These are phyloP conservation scores for Pichia sp. DNA, from an alignment of 1,139 yeast species.

Conservation along the genomic window DNA sequence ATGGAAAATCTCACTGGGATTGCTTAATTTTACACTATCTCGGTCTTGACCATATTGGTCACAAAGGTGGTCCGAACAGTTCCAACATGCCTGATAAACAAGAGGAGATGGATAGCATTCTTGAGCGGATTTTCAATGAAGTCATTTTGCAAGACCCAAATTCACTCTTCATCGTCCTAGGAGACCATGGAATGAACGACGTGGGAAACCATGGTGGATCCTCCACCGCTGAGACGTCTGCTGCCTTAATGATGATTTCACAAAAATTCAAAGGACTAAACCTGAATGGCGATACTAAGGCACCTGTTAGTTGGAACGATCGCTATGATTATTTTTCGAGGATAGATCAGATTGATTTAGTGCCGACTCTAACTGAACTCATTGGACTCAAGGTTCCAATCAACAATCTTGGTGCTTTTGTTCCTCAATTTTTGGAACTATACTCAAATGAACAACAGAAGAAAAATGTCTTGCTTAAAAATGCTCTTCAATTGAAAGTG, in stretches of 20 bases:
- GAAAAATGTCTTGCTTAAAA: constrained; percentile 46
- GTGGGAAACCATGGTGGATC: constrained; percentile 97
- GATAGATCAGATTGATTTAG: constrained; percentile 80
- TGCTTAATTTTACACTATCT: constrained; percentile 81
- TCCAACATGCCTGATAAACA: constrained; percentile 78
- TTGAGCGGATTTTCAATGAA: constrained; percentile 48
- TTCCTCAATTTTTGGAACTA: constrained; percentile 51
- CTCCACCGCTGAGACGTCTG: constrained; percentile 83
- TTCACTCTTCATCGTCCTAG: constrained; percentile 72
- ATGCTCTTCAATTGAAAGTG: constrained; percentile 55
- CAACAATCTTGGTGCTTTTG: constrained; percentile 74
- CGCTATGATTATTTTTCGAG: constrained; percentile 49
- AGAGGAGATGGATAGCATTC: constrained; percentile 72
- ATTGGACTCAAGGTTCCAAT: constrained; percentile 80
- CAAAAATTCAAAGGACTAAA: constrained; percentile 41
- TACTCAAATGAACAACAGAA: constrained; percentile 37
- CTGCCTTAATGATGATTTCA: constrained; percentile 71
- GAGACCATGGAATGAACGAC: constrained; percentile 96
- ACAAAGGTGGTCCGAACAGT: constrained; percentile 88
- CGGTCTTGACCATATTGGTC: constrained; percentile 96
- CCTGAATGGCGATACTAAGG: constrained; percentile 20
- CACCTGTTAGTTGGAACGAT: constrained; percentile 42
- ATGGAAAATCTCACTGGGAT: constrained; percentile 57
- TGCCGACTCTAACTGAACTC: constrained; percentile 74
- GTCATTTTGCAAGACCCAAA: constrained; percentile 40